phyloP scores from a whole-genome alignment of 768 basidiomycete genomes.

The Mycena kentingensis region DNA sequence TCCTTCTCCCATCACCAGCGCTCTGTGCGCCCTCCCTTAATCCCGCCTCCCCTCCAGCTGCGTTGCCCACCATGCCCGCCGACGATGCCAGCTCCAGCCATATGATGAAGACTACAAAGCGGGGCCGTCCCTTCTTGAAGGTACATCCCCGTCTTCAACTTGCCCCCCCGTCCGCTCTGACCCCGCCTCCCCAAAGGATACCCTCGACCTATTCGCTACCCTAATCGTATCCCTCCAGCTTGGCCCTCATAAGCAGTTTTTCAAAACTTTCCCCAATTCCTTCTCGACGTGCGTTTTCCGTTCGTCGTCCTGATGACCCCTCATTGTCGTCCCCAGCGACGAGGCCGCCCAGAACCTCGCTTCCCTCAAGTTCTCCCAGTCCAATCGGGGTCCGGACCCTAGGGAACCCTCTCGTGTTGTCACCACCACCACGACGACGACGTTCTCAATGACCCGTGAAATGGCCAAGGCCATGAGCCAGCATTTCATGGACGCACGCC shows the following conservation, averaged over 20 bases:
- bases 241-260: conserved; percentile 90
- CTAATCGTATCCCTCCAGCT: conserved; percentile 92
- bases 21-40: conserved; percentile 33
- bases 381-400: conserved; percentile 97
- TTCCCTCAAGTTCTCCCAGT: conserved; percentile 97
- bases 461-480: conserved; percentile 99
- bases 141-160: conserved; percentile 48
- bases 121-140: conserved; percentile 93
- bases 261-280: conserved; percentile 90
- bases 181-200: conserved; percentile 65
- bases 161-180: conserved; percentile 12
- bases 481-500: conserved; percentile 98
- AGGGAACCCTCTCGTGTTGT: conserved; percentile 97
- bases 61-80: conserved; percentile 10
- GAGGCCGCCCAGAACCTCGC: conserved; percentile 93
- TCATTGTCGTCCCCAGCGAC: conserved; percentile 58
- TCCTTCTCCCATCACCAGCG: conserved; percentile 35
- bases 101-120: conserved; percentile 99
- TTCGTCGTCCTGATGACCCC: conserved; percentile 15
- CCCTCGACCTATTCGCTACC: conserved; percentile 96
- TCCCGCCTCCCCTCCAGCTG: conserved; percentile 42
- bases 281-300: conserved; percentile 82
- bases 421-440: conserved; percentile 98
- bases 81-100: conserved; percentile 72
- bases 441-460: conserved; percentile 98